Conservation (phyloP, 192 early-diverging fungal species). For the Coemansia sp. region DNA sequence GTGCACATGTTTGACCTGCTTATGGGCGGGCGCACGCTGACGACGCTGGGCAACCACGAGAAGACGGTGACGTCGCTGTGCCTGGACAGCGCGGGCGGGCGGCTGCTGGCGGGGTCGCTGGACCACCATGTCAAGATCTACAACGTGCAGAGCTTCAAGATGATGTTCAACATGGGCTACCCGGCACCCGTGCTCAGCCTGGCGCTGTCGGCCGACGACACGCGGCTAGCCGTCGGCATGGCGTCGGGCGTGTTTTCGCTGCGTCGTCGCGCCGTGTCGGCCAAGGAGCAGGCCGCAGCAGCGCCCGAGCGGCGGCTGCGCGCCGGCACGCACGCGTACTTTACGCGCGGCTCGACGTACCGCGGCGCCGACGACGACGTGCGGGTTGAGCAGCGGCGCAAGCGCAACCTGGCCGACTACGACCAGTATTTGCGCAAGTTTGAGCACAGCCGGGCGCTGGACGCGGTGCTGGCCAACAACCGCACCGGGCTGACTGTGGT, state of each 20-base stretch:
- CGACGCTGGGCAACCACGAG: slow-evolving; percentile 84
- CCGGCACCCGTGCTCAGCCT: slow-evolving; percentile 86
- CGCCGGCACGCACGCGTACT: slow-evolving; percentile 69
- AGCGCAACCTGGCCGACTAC: slow-evolving; percentile 65
- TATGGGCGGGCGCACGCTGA: slow-evolving; percentile 70
- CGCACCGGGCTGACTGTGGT: slow-evolving; percentile 61
- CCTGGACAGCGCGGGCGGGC: slow-evolving; percentile 70
- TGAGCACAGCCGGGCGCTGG: slow-evolving; percentile 84
- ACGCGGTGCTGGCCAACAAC: slow-evolving; percentile 70
- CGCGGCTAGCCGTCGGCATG: slow-evolving; percentile 89
- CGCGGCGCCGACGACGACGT: slow-evolving; percentile 65
- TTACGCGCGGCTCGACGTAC: slow-evolving; percentile 59
- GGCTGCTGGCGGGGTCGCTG: slow-evolving; percentile 83
- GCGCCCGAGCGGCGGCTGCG: slow-evolving; percentile 28
- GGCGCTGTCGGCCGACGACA: slow-evolving; percentile 87
- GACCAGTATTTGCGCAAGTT: slow-evolving; percentile 82
- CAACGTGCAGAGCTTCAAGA: slow-evolving; percentile 79
- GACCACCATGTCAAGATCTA: slow-evolving; percentile 98
- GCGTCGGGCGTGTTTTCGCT: slow-evolving; percentile 81
- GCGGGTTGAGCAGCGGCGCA: slow-evolving; percentile 64
- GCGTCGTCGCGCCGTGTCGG: slow-evolving; percentile 75
- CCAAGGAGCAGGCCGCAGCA: slow-evolving; percentile 59
- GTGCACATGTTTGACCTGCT: slow-evolving; percentile 89
- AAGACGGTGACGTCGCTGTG: slow-evolving; percentile 91
- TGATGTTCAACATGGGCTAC: slow-evolving; percentile 84